Conservation (phyloP, 371 early-diverging fungal genomes). For the Smittium mucronatum region DNA sequence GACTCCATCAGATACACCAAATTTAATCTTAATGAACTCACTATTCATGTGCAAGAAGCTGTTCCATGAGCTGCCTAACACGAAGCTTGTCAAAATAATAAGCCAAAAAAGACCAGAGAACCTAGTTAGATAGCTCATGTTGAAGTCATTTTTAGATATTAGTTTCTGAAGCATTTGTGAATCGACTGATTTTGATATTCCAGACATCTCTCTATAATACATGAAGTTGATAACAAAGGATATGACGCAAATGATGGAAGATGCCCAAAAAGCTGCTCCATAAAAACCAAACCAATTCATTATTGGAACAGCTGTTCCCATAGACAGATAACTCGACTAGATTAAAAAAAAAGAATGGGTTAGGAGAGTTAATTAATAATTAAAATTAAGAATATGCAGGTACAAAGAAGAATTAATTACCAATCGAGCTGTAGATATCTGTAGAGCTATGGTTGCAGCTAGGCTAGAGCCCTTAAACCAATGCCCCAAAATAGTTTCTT, state of each 20-base stretch:
- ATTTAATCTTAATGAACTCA: constrained; percentile 50
- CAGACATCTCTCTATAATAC: constrained; percentile 40
- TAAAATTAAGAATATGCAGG: no score
- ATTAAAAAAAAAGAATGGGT: neutral
- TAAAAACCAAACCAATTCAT: constrained; percentile 48
- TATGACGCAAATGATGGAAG: constrained; percentile 43
- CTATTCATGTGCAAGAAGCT: constrained; percentile 59
- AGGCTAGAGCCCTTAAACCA: constrained; percentile 56
- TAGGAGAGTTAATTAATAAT: no score
- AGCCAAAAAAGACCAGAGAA: constrained; percentile 54
- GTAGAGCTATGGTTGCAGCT: constrained; percentile 46
- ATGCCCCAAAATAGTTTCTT: constrained; percentile 55
- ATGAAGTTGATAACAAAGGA: constrained; percentile 45
- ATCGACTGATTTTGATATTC: constrained; percentile 22
- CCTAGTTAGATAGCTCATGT: constrained; percentile 39
- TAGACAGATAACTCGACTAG: constrained; percentile 43
- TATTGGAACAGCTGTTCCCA: constrained; percentile 53
- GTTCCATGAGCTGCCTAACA: constrained; percentile 57
- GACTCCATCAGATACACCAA: constrained; percentile 35
- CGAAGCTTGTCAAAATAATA: constrained; percentile 43
- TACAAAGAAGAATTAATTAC: no score
- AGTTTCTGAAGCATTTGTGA: constrained; percentile 32
- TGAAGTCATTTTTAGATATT: constrained; percentile 44
- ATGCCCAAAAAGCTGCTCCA: constrained; percentile 57
- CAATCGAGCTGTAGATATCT: constrained; percentile 50